Conservation (phyloP, 768 basidiomycete genomes). For the Boletus coccyginus region DNA sequence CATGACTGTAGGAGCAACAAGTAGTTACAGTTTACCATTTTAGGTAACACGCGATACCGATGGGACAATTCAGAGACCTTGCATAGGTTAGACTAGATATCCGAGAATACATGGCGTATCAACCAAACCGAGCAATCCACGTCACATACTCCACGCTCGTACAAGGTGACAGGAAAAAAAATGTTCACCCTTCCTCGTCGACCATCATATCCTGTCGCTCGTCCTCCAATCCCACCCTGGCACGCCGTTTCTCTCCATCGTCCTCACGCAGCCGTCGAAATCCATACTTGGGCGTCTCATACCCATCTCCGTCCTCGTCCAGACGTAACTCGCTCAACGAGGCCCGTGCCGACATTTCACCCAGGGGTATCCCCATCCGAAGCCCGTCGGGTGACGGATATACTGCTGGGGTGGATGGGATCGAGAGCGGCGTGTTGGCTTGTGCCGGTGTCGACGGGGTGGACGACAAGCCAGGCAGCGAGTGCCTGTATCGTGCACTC, state of each 20-base stretch:
- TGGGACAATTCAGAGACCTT: no score
- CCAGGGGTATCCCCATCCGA: conserved; percentile 22
- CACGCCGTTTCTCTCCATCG: conserved; percentile 2
- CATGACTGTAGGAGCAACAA: background rate
- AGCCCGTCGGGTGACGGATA: conserved; percentile 28
- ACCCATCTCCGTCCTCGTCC: conserved; percentile 21
- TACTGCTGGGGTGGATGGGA: conserved; percentile 28
- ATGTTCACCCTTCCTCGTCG: conserved; percentile 14
- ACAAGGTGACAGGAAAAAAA: background rate
- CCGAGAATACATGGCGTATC: background rate
- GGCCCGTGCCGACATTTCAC: conserved; percentile 27
- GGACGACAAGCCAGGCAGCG: conserved; percentile 30
- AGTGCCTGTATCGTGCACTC: conserved; percentile 9
- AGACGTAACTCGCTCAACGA: conserved; percentile 31
- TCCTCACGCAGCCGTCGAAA: conserved; percentile 6
- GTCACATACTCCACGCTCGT: background rate
- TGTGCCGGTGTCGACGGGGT: conserved; percentile 32
- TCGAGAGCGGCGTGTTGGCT: conserved; percentile 23
- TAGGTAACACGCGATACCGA: background rate
- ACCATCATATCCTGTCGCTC: conserved; percentile 16
- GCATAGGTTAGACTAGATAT: background rate
- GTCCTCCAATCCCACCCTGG: background rate
- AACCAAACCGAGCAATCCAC: background rate
- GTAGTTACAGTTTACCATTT: background rate
- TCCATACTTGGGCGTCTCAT: conserved; percentile 23